Conservation (phyloP, 495 filamentous ascomycete genomes). For the Lepraria neglecta region DNA sequence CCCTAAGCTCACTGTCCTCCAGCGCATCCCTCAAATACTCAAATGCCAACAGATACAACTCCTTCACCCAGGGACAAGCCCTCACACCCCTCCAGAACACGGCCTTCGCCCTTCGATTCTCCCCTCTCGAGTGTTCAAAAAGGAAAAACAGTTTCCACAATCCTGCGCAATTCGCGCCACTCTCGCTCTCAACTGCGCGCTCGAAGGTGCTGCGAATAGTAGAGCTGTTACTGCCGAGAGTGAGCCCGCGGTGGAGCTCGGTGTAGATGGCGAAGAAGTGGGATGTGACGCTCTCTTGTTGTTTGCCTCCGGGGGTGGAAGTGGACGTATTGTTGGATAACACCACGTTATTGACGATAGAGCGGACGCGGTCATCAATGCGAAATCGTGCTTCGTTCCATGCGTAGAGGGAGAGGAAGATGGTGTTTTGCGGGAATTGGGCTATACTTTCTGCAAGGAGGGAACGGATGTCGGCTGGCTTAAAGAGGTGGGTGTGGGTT, state of each 20-base stretch:
- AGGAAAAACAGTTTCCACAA: constrained; percentile 65
- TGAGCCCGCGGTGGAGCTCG: constrained; percentile 48
- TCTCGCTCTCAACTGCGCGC: constrained; percentile 44
- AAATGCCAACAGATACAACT: constrained; percentile 59
- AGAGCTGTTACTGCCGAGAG: constrained; percentile 48
- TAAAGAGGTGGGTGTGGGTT: constrained; percentile 49
- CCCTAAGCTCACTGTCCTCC: constrained; percentile 38
- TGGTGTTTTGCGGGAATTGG: constrained; percentile 68
- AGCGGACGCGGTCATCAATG: constrained; percentile 66
- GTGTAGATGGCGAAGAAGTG: constrained; percentile 62
- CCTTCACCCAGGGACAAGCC: constrained; percentile 72
- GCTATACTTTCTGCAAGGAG: constrained; percentile 52
- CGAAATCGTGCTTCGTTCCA: constrained; percentile 64
- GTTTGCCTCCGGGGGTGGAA: not conserved
- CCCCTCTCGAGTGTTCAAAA: constrained; percentile 42
- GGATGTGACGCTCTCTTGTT: constrained; percentile 44
- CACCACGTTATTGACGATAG: constrained; percentile 46
- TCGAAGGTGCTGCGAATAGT: constrained; percentile 66
- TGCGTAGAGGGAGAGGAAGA: constrained; percentile 64
- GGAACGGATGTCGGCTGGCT: constrained; percentile 55
- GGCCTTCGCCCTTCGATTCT: constrained; percentile 41
- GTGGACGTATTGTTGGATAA: not conserved
- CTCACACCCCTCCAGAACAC: constrained; percentile 46
- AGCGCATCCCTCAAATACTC: constrained; percentile 41
- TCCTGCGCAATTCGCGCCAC: constrained; percentile 35